Evolutionary conservation across 176 grass and related monocot genomes (phyloP), one percentile per base, ranked within the genome.

Genomic region (Dendrocalamus sinicus): DNA sequence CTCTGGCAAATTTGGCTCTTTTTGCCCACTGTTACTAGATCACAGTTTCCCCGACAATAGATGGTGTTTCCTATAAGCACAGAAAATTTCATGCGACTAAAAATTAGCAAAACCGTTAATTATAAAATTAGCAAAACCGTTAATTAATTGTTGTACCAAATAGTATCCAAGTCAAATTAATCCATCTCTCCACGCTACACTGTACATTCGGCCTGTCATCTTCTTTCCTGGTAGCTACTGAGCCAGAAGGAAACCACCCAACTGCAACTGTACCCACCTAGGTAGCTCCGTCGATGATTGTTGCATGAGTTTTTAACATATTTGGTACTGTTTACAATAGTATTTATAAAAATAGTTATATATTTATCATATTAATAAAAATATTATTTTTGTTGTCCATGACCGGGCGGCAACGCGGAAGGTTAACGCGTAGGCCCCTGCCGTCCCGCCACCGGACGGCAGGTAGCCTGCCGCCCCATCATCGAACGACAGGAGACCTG

Each of bases 181-280:
- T 20, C 10, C 15, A 76, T 68, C n/a, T 77, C 15, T 67, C 46
- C 58, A 51, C 28, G 22, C 57, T 40, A 37, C 46, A 53, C 20
- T 84, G 13, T 39, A 75, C 72, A 77, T 77, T 32, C 62, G 23
- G 35, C 2, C 7, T 70, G 86, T 26, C 14, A 70, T 72, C 45
- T 69, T 71, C 73, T 77, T 78, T 44, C 45, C 17, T 85, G 77
- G 68, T 26, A 76, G 76, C 22, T 78, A 72, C 69, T 41, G 30
- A 80, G 69, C 65, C 67, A 48, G 48, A 11, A 26, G 50, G 2
- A 57, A 55, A 22, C 19, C 66, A 52, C 24, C 67, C 75, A 85
- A 62, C 12, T 48, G 37, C 75, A 62, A 15, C 62, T 44, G 53
- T 55, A 55, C 17, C 53, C 53, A 55, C 53, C 53, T 39, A 79